Percentiles rank a stretch among this genome's conserved stretches.
Conservation (phyloP, 805 yeast genomes). For the Kregervanrija fluxuum region DNA sequence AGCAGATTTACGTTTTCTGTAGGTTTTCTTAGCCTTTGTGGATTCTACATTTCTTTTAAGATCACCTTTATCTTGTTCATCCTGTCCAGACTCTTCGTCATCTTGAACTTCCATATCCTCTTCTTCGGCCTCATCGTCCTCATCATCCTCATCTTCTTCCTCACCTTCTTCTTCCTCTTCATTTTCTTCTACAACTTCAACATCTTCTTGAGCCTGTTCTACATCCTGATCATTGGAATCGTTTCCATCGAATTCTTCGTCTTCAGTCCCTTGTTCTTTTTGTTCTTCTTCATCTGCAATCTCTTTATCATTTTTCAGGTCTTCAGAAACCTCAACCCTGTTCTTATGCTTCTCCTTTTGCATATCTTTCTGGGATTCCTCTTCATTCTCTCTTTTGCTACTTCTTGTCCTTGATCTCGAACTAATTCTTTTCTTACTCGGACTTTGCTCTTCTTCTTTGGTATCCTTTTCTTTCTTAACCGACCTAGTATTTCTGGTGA, state of each 20-base stretch:
- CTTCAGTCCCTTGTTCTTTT: slow-evolving; percentile 1
- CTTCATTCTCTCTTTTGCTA: slow-evolving; percentile 3
- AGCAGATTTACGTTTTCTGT: neutral
- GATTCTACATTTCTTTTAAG: neutral
- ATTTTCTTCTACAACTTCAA: slow-evolving; percentile 2
- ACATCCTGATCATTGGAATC: too few relatives aligned
- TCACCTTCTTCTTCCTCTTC: slow-evolving; percentile 4
- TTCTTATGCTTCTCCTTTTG: slow-evolving; percentile 1
- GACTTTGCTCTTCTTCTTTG: neutral
- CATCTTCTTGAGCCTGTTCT: too few relatives aligned
- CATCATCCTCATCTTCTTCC: slow-evolving; percentile 2
- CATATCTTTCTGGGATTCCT: neutral
- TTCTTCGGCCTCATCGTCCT: neutral
- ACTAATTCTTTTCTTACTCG: neutral
- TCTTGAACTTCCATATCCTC: neutral
- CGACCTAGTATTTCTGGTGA: neutral
- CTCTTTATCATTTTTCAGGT: neutral
- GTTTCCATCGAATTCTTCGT: too few relatives aligned
- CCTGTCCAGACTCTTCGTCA: neutral
- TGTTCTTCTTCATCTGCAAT: slow-evolving; percentile 2
- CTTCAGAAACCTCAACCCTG: neutral
- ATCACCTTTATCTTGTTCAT: slow-evolving; percentile 1
- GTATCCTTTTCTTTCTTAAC: neutral
- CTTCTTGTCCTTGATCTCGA: neutral
- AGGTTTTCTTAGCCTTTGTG: neutral